phyloP scores from a whole-genome alignment of 1,284 basidiomycete genomes.

The Ganoderma multipileum region DNA sequence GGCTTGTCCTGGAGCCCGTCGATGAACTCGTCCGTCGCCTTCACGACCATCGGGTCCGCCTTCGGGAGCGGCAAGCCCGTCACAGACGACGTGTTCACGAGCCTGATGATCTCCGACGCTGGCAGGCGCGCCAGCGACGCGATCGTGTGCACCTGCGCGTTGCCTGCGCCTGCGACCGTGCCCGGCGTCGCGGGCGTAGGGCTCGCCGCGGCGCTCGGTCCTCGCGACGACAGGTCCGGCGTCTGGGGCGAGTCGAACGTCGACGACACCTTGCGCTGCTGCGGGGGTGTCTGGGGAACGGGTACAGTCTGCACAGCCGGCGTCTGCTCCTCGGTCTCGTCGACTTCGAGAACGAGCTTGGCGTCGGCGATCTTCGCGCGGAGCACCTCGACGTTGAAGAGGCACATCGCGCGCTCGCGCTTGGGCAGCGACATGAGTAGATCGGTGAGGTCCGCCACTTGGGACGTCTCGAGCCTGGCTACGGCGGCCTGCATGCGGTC shows the following conservation, averaged over 20 bases:
- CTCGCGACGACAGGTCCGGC: slow-evolving; percentile 74
- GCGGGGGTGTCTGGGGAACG: slow-evolving; percentile 59
- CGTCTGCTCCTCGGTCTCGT: slow-evolving; percentile 59
- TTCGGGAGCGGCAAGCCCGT: slow-evolving; percentile 73
- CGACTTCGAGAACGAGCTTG: slow-evolving; percentile 78
- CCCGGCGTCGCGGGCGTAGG: slow-evolving; percentile 57
- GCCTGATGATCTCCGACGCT: slow-evolving; percentile 72
- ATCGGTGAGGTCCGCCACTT: slow-evolving; percentile 72
- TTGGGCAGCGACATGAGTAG: slow-evolving; percentile 86
- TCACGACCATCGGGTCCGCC: slow-evolving; percentile 70
- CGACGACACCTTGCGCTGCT: slow-evolving; percentile 59
- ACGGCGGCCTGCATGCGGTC: slow-evolving; percentile 80
- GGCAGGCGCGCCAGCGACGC: slow-evolving; percentile 69
- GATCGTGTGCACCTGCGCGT: slow-evolving; percentile 42
- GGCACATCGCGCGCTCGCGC: slow-evolving; percentile 87
- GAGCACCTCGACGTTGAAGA: slow-evolving; percentile 87
- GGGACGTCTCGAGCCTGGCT: slow-evolving; percentile 61
- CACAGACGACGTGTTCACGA: slow-evolving; percentile 60
- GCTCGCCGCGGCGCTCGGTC: slow-evolving; percentile 72
- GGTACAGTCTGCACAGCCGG: slow-evolving; percentile 42
- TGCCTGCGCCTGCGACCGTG: neutral
- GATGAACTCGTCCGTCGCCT: slow-evolving; percentile 81
- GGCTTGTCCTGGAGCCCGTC: slow-evolving; percentile 71
- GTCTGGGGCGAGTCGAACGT: slow-evolving; percentile 67
- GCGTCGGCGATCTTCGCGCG: slow-evolving; percentile 83